Evolutionary conservation across 345 rosid species (phyloP), one percentile per base, ranked within the genome.

Genomic region (Pugionium cornutum): DNA sequence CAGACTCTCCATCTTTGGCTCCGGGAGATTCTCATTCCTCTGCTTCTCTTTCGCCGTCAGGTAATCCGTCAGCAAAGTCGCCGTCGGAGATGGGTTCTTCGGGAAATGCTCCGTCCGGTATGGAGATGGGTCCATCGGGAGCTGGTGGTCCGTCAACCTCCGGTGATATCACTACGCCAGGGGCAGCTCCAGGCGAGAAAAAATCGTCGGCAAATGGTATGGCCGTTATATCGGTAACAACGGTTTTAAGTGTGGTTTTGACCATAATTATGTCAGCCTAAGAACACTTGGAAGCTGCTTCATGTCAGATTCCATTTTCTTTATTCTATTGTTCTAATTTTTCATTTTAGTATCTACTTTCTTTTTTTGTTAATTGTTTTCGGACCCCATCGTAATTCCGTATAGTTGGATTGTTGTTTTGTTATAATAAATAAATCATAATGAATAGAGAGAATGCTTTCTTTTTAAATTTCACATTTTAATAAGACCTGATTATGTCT

Each of bases 151-250:
- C 66, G 11, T 51, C 66, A 35, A 36, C 41, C 48, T 0, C 77
- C 52, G 77, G 73, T 33, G 53, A 67, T 46, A 53, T 73, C 46
- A 31, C 0, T 39, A 3, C 77, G 18, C 77, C 77, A 30, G 40
- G 42, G 28, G 63, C 1, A 27, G 68, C 77, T 61, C 72, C 67
- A 28, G 67, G 18, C 1, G 7, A 27, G 8, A 32, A 52, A 31
- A 73, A 73, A 2, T 34, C 68, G 2, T 40, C 73, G 1, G 73
- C 68, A 39, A 54, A 60, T 32, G 73, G 72, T 47, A 28, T 53
- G 53, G 18, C 53, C 58, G 73, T 47, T 60, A 60, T 44, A 53
- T 66, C 58, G 33, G 50, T 73, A 47, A 60, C 58, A 31, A 53
- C 64, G 4, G 53, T 55, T 8, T 9, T 73, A 28, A 53, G 73